These are phyloP conservation scores for Globisporangium barbulae DNA, from an alignment of 352 stramenopile genomes.

Conservation along the genomic window DNA sequence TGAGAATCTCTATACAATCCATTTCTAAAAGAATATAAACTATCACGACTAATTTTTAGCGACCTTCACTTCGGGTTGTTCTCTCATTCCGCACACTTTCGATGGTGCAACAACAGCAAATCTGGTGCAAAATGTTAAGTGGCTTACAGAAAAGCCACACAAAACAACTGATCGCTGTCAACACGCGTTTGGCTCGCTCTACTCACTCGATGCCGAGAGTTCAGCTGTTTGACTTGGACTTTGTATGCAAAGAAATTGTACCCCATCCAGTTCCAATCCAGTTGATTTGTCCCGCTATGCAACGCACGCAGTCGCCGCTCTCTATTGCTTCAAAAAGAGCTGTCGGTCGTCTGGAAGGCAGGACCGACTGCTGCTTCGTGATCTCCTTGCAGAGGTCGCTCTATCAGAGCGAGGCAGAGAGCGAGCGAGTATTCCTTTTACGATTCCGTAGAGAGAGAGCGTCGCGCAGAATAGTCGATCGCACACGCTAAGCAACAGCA, in stretches of 20 bases:
- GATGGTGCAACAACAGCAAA: too few species aligned
- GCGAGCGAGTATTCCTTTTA: neutral
- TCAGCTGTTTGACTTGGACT: neutral
- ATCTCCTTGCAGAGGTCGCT: neutral
- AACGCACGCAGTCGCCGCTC: neutral
- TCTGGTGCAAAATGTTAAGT: neutral
- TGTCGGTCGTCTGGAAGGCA: neutral
- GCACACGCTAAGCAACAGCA: neutral
- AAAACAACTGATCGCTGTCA: neutral
- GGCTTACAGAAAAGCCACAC: neutral
- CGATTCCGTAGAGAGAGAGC: too few species aligned
- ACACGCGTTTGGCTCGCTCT: neutral
- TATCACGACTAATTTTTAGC: neutral
- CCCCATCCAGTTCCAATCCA: neutral
- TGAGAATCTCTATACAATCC: neutral
- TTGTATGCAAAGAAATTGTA: neutral
- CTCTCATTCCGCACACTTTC: too few species aligned
- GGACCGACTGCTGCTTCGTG: neutral
- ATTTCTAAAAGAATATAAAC: neutral
- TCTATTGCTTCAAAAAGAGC: neutral
- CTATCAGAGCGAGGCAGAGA: neutral
- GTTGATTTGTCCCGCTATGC: neutral
- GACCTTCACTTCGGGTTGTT: neutral
- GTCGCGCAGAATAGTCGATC: neutral
- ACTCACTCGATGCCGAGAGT: too few species aligned